These are phyloP conservation scores for Sugiyamaella grinbergsii DNA, from an alignment of 1,139 yeast genomes.

Conservation along the genomic window DNA sequence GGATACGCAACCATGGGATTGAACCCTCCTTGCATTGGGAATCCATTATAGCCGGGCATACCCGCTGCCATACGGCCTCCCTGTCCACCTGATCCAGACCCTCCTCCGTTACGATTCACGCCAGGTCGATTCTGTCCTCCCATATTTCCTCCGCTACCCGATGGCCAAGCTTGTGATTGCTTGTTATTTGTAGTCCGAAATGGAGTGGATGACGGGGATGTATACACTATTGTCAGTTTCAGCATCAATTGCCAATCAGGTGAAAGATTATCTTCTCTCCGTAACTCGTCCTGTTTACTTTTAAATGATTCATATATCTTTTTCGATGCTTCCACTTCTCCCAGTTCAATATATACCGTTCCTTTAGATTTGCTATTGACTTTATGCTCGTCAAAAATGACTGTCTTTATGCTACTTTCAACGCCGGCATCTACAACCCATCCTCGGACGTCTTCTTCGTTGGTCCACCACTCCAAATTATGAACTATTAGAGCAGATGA, in stretches of 20 bases:
- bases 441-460: conserved; percentile 41
- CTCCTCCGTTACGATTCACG: conserved; percentile 6
- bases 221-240: conserved; percentile 8
- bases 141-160: background rate
- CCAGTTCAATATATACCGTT: conserved; percentile 30
- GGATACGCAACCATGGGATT: conserved; percentile 17
- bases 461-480: conserved; percentile 41
- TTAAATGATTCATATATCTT: conserved; percentile 15
- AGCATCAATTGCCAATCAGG: background rate
- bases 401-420: conserved; percentile 33
- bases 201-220: conserved; percentile 9
- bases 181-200: conserved; percentile 6
- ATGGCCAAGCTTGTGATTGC: background rate
- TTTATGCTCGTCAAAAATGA: conserved; percentile 41
- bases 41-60: conserved; percentile 9
- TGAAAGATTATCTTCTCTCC: background rate
- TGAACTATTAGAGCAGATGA: conserved; percentile 26
- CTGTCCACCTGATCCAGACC: background rate
- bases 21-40: conserved; percentile 12
- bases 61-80: background rate
- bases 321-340: conserved; percentile 25
- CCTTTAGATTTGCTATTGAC: conserved; percentile 43
- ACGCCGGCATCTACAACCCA: conserved; percentile 35
- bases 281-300: conserved; percentile 1
- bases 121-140: conserved; percentile 9